Conservation (phyloP, 768 basidiomycete genomes). For the Boletellus sp. region DNA sequence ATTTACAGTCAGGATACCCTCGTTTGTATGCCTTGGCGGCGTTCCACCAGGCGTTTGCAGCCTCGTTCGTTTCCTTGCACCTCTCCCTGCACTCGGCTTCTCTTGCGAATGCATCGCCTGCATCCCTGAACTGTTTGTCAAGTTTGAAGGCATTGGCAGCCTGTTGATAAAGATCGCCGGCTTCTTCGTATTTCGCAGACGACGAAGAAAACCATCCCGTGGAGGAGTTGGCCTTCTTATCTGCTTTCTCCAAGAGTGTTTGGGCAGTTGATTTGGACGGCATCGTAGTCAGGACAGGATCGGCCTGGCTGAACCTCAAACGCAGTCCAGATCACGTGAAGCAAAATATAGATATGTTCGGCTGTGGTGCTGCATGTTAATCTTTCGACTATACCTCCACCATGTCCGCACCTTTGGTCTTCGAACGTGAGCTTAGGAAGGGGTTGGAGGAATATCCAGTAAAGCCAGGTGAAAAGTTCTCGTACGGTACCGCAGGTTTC, state of each 20-base stretch:
- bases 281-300: constrained; percentile 38
- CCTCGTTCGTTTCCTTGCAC: constrained; percentile 85
- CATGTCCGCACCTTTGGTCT: constrained; percentile 34
- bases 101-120: constrained; percentile 86
- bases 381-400: not conserved
- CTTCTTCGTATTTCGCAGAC: constrained; percentile 87
- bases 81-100: constrained; percentile 94
- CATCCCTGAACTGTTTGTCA: constrained; percentile 87
- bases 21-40: constrained; percentile 95
- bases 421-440: constrained; percentile 42
- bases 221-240: constrained; percentile 87
- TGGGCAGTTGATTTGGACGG: constrained; percentile 77
- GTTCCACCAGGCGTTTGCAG: constrained; percentile 99
- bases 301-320: not conserved
- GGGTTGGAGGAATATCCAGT: constrained; percentile 67
- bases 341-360: not conserved
- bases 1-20: constrained; percentile 76
- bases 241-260: constrained; percentile 75
- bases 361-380: no score
- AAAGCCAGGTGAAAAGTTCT: constrained; percentile 62
- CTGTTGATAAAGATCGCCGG: constrained; percentile 91
- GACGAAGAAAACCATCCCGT: constrained; percentile 85
- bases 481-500: constrained; percentile 95
- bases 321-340: constrained; percentile 17
- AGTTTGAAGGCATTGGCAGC: constrained; percentile 92